phyloP scores from a whole-genome alignment of 225 moss, liverwort and hornwort genomes.

The Sphagnum contortum region DNA sequence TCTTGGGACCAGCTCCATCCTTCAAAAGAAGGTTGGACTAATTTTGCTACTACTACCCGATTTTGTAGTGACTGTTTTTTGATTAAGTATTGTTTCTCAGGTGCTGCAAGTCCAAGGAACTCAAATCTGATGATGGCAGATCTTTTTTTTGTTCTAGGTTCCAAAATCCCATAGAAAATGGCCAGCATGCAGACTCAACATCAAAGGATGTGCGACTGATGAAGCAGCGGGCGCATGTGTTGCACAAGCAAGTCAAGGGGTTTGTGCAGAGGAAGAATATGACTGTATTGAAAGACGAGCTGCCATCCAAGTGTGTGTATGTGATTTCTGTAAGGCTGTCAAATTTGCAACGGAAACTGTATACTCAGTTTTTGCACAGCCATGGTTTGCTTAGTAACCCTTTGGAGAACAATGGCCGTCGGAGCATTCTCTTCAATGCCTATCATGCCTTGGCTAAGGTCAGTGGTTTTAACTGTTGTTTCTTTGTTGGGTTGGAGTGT shows the following conservation, averaged over 20 bases:
- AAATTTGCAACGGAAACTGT: constrained; percentile 68
- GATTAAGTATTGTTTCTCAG: no score
- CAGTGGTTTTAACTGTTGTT: not conserved
- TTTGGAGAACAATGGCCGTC: constrained; percentile 21
- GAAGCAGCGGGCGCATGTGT: constrained; percentile 68
- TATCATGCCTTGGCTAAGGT: constrained; percentile 87
- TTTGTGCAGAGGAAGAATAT: constrained; percentile 90
- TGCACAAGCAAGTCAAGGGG: constrained; percentile 74
- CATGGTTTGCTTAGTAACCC: constrained; percentile 30
- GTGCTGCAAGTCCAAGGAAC: no score
- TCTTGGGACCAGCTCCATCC: constrained; percentile 54
- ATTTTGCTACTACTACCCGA: not conserved
- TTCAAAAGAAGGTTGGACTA: constrained; percentile 74
- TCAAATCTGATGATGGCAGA: no score
- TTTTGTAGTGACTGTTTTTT: no score
- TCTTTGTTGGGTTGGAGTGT: not conserved
- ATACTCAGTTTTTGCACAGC: constrained; percentile 41
- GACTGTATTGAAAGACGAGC: constrained; percentile 74
- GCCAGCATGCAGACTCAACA: constrained; percentile 86
- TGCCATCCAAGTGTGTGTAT: constrained; percentile 92
- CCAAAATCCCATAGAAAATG: constrained; percentile 89
- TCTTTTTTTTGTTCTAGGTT: constrained; percentile 37
- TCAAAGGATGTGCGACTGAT: constrained; percentile 68
- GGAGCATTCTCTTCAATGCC: constrained; percentile 62
- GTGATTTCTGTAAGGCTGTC: constrained; percentile 87